A percentile compares a stretch with the other conserved stretches of the same genome.
These are phyloP conservation scores for Conidiobolus incongruus DNA, from an alignment of 371 early-diverging fungal genomes.

Conservation along the genomic window DNA sequence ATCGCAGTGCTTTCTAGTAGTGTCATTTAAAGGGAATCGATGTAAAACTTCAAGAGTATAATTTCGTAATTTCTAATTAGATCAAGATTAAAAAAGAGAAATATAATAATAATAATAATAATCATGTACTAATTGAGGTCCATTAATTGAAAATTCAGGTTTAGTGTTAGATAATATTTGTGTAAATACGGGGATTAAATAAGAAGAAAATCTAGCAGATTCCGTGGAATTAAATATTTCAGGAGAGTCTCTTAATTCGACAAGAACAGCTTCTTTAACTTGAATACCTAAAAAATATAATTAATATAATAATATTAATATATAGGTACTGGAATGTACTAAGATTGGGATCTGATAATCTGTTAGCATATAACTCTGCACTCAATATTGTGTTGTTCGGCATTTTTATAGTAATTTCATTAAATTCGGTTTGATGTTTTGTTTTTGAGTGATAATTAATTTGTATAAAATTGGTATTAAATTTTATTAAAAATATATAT, in stretches of 20 bases:
- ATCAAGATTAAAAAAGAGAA: neutral
- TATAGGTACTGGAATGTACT: too few species aligned
- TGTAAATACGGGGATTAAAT: slow-evolving; percentile 62
- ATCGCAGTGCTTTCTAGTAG: slow-evolving; percentile 32
- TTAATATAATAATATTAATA: neutral
- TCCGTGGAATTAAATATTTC: slow-evolving; percentile 72
- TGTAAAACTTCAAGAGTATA: slow-evolving; percentile 82
- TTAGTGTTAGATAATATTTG: slow-evolving; percentile 47
- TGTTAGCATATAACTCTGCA: slow-evolving; percentile 33
- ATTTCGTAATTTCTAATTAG: slow-evolving; percentile 62
- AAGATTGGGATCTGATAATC: slow-evolving; percentile 32
- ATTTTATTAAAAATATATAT: too few species aligned
- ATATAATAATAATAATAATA: neutral
- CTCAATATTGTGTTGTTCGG: too few species aligned
- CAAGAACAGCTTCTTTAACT: slow-evolving; percentile 63
- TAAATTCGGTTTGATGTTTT: too few species aligned
- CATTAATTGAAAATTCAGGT: slow-evolving; percentile 56
- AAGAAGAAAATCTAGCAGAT: slow-evolving; percentile 48
- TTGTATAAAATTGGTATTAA: too few species aligned
- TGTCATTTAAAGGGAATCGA: slow-evolving; percentile 70
- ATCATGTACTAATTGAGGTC: slow-evolving; percentile 53
- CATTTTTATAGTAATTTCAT: too few species aligned
- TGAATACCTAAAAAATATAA: slow-evolving; percentile 14
- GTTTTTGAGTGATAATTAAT: too few species aligned
- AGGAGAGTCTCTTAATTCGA: slow-evolving; percentile 74